Percentiles rank a stretch among this genome's conserved stretches.
phyloP scores from a whole-genome alignment of 2,329 filamentous ascomycete genomes.

The Elsinoe ampelina region DNA sequence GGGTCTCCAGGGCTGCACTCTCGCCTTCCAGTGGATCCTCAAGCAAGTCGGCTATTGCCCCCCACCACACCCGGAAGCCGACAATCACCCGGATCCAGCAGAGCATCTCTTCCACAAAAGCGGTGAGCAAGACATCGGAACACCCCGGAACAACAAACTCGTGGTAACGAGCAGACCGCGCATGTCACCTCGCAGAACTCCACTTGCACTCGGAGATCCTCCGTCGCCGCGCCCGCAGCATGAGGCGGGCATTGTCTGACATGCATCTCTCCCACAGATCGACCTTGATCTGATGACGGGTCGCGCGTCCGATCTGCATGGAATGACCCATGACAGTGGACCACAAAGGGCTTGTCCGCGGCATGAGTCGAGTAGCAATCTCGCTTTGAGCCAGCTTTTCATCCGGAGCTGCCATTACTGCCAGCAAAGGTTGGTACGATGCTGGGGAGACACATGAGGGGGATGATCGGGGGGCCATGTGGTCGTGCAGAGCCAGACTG shows the following conservation, averaged over 20 bases:
- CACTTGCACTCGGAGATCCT: not conserved
- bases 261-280: too few relatives aligned
- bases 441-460: too few relatives aligned
- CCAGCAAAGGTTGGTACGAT: too few relatives aligned
- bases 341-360: not conserved
- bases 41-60: not conserved
- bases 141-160: not conserved
- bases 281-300: too few relatives aligned
- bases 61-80: not conserved
- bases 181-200: not conserved
- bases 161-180: not conserved
- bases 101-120: not conserved
- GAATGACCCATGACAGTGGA: too few relatives aligned
- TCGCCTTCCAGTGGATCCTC: too few relatives aligned
- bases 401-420: not conserved
- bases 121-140: slow-evolving; percentile 9
- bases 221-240: not conserved
- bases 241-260: too few relatives aligned
- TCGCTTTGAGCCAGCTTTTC: not conserved
- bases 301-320: too few relatives aligned
- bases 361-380: not conserved
- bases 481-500: too few relatives aligned
- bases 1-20: too few relatives aligned
- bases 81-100: not conserved
- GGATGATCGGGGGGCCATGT: too few relatives aligned